phyloP scores from a whole-genome alignment of 345 rosid species.

The Dipteronia sinensis region DNA sequence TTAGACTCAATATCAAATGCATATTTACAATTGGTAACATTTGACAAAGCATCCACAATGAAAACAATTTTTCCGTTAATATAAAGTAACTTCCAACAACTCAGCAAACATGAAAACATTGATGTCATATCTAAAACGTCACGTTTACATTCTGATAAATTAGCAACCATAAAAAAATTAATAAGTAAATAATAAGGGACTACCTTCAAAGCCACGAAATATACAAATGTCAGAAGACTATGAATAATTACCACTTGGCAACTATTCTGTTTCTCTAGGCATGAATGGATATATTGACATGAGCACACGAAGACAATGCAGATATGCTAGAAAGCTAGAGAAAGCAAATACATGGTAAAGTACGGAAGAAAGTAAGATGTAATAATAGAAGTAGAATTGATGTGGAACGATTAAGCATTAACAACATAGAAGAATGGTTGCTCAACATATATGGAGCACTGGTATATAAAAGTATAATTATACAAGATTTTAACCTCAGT shows the following conservation, averaged over 20 bases:
- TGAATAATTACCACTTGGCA: not conserved
- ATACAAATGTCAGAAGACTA: not conserved
- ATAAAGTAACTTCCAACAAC: not conserved
- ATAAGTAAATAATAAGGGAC: not conserved
- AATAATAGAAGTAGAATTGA: conserved; percentile 13
- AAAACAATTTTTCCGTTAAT: not conserved
- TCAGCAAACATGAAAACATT: not conserved
- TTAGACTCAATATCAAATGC: not conserved
- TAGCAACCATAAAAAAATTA: not conserved
- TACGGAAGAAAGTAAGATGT: conserved; percentile 4
- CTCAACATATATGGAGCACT: conserved; percentile 27
- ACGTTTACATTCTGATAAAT: not conserved
- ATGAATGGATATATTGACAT: conserved; percentile 11
- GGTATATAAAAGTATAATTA: conserved; percentile 30
- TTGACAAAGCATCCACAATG: not conserved
- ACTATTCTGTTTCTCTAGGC: not conserved
- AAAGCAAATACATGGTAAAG: conserved; percentile 7
- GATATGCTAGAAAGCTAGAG: conserved; percentile 7
- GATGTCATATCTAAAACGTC: not conserved
- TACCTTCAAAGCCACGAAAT: not conserved
- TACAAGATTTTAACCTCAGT: conserved; percentile 28
- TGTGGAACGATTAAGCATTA: conserved; percentile 14
- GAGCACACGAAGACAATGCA: conserved; percentile 8
- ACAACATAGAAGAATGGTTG: conserved; percentile 21
- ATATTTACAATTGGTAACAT: not conserved